Conservation (phyloP, 257 asterid species). For the Coffea canephora region DNA sequence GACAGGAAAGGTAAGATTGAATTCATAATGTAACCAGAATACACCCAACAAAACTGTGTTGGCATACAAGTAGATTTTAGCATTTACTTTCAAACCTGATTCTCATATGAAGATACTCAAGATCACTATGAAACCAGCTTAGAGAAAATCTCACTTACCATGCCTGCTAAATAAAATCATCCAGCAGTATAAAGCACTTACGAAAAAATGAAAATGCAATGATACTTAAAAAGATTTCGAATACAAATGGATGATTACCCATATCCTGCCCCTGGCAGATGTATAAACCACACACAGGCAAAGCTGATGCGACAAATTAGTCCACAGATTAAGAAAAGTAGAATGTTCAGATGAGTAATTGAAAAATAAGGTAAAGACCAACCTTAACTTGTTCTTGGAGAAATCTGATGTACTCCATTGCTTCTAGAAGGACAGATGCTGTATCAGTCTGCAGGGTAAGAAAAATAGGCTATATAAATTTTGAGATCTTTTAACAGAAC, state of each 20-base stretch:
- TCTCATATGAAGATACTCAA: neutral
- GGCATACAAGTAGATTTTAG: no score
- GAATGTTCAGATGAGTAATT: neutral
- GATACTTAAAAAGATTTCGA: neutral
- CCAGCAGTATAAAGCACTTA: neutral
- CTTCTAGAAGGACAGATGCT: conserved; percentile 85
- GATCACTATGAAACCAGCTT: neutral
- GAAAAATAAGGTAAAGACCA: neutral
- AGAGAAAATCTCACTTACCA: neutral
- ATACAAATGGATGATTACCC: neutral
- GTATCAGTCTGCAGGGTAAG: conserved; percentile 66
- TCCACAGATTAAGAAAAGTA: neutral
- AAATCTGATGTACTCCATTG: conserved; percentile 82
- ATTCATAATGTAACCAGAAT: no score
- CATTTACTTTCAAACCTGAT: neutral
- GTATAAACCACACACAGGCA: neutral
- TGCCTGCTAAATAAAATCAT: neutral
- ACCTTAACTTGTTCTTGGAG: conserved; percentile 97
- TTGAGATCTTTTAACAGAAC: neutral
- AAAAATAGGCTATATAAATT: neutral
- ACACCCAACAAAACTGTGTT: neutral
- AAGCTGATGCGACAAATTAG: neutral
- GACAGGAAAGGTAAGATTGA: neutral
- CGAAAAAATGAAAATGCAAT: neutral
- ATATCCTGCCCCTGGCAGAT: neutral